phyloP scores from a whole-genome alignment of 176 grass and related monocot genomes.

The Leersia perrieri region DNA sequence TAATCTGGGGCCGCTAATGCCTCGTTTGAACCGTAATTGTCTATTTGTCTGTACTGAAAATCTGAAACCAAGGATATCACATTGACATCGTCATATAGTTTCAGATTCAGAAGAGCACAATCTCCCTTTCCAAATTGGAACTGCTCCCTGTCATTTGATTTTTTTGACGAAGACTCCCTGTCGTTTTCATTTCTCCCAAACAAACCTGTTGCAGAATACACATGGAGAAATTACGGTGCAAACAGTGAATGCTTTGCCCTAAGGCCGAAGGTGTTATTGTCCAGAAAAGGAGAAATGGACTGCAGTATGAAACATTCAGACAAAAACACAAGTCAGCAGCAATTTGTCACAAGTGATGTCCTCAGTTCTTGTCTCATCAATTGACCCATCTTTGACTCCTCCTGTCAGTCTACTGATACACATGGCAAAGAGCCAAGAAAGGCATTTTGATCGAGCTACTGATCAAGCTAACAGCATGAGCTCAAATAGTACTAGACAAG shows the following conservation, averaged over 20 bases:
- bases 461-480: conserved; percentile 3
- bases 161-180: too few relatives aligned
- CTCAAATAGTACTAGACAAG: conserved; percentile 23
- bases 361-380: neutral
- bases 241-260: neutral
- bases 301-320: neutral
- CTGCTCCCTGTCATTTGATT: neutral
- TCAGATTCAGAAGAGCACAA: neutral
- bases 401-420: neutral
- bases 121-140: neutral
- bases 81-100: neutral
- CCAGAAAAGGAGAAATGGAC: neutral
- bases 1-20: neutral
- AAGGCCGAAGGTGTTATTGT: neutral
- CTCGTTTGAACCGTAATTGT: neutral
- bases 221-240: neutral
- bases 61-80: neutral
- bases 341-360: neutral
- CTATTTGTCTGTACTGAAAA: neutral
- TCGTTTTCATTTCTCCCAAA: neutral
- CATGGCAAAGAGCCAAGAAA: conserved; percentile 5
- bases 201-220: neutral
- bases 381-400: neutral
- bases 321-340: neutral
- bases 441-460: neutral